Evolutionary conservation across 2,329 filamentous ascomycete genomes (phyloP).

Genomic region (Triangularia setosa): DNA sequence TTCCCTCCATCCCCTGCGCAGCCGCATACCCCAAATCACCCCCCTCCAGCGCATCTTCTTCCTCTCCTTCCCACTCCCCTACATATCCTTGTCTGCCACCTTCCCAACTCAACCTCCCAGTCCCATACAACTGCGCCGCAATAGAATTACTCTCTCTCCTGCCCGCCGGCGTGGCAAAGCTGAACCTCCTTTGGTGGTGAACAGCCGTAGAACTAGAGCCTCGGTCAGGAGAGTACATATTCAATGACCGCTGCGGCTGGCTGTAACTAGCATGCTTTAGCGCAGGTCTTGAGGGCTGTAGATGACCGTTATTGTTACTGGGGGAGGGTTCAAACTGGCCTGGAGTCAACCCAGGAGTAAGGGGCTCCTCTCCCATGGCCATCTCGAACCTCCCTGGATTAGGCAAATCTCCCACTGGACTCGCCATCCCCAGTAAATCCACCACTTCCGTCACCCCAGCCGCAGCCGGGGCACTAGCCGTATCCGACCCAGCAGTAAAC

Average conservation of each 20-base stretch:
- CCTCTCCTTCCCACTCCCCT: conserved; percentile 62
- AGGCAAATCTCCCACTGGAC: conserved; percentile 61
- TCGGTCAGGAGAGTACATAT: conserved; percentile 31
- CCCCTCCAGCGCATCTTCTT: conserved; percentile 70
- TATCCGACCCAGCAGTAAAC: conserved; percentile 44
- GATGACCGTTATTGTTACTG: conserved; percentile 11
- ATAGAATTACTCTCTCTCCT: conserved; percentile 48
- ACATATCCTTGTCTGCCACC: conserved; percentile 49
- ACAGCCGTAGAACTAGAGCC: conserved; percentile 19
- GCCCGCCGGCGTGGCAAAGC: conserved; percentile 46
- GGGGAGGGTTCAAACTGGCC: conserved; percentile 13
- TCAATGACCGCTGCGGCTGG: conserved; percentile 22
- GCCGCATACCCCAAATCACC: conserved; percentile 93
- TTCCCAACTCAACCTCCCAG: conserved; percentile 23
- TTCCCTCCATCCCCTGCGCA: conserved; percentile 88
- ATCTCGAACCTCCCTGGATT: conserved; percentile 74
- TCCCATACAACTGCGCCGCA: conserved; percentile 48
- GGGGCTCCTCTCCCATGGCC: conserved; percentile 35
- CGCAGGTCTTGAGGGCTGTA: conserved; percentile 18
- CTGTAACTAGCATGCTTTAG: conserved; percentile 23
- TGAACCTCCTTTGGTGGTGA: conserved; percentile 50
- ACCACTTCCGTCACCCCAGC: conserved; percentile 32
- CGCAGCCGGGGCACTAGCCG: conserved; percentile 17
- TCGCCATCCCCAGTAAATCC: conserved; percentile 68
- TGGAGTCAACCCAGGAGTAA: conserved; percentile 21